These are phyloP conservation scores for Gloeophyllum trabeum DNA, from an alignment of 768 basidiomycete species.

Conservation along the genomic window DNA sequence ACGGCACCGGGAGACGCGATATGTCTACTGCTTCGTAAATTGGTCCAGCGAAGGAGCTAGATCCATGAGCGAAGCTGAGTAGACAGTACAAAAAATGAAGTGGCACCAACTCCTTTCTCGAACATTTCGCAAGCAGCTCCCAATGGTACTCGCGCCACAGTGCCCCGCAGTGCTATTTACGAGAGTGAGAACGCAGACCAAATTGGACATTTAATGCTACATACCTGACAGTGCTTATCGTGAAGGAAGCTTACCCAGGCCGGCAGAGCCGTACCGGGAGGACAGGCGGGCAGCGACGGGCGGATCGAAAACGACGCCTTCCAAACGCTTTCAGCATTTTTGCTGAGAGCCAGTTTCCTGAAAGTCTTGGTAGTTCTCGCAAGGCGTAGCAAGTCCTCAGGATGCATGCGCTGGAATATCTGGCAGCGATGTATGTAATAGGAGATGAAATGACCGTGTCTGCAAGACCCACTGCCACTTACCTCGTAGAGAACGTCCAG, in stretches of 20 bases:
- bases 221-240: slow-evolving; percentile 22
- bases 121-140: no score
- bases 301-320: slow-evolving; percentile 18
- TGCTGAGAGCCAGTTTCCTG: slow-evolving; percentile 19
- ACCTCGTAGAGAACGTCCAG: not conserved
- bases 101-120: no score
- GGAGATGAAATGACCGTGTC: not conserved
- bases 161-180: not conserved
- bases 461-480: not conserved
- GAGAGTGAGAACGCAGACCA: not conserved
- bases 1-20: no score
- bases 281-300: slow-evolving; percentile 13
- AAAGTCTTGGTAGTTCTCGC: slow-evolving; percentile 24
- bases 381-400: slow-evolving; percentile 29
- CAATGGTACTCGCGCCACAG: not conserved
- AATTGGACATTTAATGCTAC: not conserved
- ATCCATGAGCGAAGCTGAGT: no score
- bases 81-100: no score
- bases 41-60: no score
- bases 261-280: slow-evolving; percentile 18
- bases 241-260: slow-evolving; percentile 26
- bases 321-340: slow-evolving; percentile 20
- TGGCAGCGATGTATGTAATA: slow-evolving; percentile 9
- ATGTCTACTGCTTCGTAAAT: no score
- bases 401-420: slow-evolving; percentile 26